These are phyloP conservation scores for Cladorrhinum samala DNA, from an alignment of 495 filamentous ascomycete species.

Conservation along the genomic window DNA sequence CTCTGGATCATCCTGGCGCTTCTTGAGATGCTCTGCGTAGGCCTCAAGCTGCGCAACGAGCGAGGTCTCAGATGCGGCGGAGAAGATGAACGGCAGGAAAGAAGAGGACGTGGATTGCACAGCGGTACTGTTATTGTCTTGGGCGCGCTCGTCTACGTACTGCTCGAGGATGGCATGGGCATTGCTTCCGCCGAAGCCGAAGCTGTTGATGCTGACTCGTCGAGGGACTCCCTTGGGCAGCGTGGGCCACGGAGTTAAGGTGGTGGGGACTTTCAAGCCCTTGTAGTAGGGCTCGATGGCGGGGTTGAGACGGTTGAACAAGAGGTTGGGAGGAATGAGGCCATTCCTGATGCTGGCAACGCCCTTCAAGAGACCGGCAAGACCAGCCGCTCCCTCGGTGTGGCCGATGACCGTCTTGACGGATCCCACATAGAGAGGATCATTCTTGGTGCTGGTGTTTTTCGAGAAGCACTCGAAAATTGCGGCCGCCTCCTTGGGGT, in stretches of 20 bases:
- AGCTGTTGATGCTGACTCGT: slow-evolving; percentile 10
- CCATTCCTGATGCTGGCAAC: slow-evolving; percentile 42
- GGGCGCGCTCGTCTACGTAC: background rate
- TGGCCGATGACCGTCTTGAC: slow-evolving; percentile 53
- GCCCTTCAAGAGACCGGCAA: slow-evolving; percentile 49
- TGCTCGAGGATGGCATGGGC: slow-evolving; percentile 3
- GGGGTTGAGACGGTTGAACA: slow-evolving; percentile 44
- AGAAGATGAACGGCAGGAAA: background rate
- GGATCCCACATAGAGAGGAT: slow-evolving; percentile 44
- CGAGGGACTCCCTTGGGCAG: background rate
- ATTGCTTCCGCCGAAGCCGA: slow-evolving; percentile 9
- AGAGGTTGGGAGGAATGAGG: slow-evolving; percentile 35
- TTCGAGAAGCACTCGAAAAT: slow-evolving; percentile 33
- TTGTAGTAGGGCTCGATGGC: slow-evolving; percentile 14
- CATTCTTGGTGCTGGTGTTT: slow-evolving; percentile 11
- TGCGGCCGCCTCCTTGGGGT: slow-evolving; percentile 28
- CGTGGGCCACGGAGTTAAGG: background rate
- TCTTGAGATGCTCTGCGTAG: background rate
- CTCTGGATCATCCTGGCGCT: too few species aligned
- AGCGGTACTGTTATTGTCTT: too few species aligned
- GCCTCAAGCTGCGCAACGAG: background rate
- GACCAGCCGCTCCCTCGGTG: slow-evolving; percentile 44
- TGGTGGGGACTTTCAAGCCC: slow-evolving; percentile 4
- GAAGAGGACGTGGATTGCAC: background rate
- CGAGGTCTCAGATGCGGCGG: background rate